phyloP scores from a whole-genome alignment of 2,329 filamentous ascomycete species.

The Cladosporium sp. region DNA sequence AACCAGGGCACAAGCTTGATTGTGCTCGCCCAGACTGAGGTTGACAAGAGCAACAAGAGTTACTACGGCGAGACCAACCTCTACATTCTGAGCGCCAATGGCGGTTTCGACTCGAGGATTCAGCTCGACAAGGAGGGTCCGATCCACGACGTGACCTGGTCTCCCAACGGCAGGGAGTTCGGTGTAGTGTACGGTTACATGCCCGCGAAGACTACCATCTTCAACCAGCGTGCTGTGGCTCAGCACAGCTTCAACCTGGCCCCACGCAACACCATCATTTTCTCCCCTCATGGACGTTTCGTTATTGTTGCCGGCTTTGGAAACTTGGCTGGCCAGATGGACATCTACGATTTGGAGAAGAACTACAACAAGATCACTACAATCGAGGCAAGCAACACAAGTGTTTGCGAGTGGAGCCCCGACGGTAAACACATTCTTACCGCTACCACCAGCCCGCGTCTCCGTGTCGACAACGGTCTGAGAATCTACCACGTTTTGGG shows the following conservation, averaged over 20 bases:
- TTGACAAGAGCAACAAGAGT: constrained; percentile 97
- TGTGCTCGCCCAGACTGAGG: constrained; percentile 94
- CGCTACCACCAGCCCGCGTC: constrained; percentile 91
- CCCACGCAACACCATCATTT: constrained; percentile 91
- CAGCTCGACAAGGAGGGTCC: constrained; percentile 86
- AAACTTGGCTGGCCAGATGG: constrained; percentile 95
- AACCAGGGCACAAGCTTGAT: constrained; percentile 84
- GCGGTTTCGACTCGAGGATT: constrained; percentile 88
- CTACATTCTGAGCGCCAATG: constrained; percentile 89
- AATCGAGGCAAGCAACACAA: constrained; percentile 93
- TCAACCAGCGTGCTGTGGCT: constrained; percentile 82
- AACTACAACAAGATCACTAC: constrained; percentile 90
- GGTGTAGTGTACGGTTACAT: constrained; percentile 97
- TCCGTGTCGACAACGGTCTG: constrained; percentile 94
- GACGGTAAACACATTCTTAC: constrained; percentile 95
- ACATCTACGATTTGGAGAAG: constrained; percentile 94
- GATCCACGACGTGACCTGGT: constrained; percentile 98
- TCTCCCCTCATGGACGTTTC: constrained; percentile 91
- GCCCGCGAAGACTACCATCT: constrained; percentile 98
- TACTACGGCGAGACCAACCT: constrained; percentile 99
- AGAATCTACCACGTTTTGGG: constrained; percentile 93
- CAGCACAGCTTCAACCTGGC: constrained; percentile 83
- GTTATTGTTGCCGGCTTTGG: constrained; percentile 94
- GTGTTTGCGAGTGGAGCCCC: constrained; percentile 95
- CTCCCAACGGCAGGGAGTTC: constrained; percentile 95